Base-by-base conservation (phyloP, 2,329 filamentous ascomycete genomes). In the Cytospora chrysosperma region DNA sequence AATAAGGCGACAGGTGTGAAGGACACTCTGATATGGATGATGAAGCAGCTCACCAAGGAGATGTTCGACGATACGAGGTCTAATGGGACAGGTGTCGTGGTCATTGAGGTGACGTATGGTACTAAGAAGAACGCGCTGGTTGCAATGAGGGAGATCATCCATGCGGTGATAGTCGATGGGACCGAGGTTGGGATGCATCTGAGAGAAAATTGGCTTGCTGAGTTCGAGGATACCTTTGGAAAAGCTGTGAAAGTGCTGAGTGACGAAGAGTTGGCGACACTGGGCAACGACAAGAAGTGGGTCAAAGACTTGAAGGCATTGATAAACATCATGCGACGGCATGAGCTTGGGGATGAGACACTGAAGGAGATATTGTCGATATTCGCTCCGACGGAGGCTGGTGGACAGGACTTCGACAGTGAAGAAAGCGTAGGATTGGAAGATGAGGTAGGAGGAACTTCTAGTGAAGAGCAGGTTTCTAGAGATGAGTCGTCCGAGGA, bases 71-170 rank as follows among this genome's bases (percentile, higher is more conserved):
- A 34, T 24, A 32, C 53, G 17, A 51, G 27, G 34, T n/a, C 12
- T n/a, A 8, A 3, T 27, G 3, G 51, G 27, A 9, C 9, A 2
- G 58, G 17, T 27, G 15, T 26, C 7, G 10, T 37, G 13, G 24
- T 30, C 8, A 21, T 57, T 12, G 19, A 34, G 19, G 30, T 34
- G 4, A 53, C 54, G 32, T 64, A 50, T 9, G 59, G 62, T 2
- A 64, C 54, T 27, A 61, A 61, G 28, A 61, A 52, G 30, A 64
- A 62, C 17, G 59, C 47, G 19, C 26, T 58, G 7, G 30, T 51
- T 37, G 62, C 62, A 17, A 57, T 62, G 59, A 49, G 21, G 24
- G 52, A 43, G 1, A 58, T 62, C 37, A 30, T 58, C 10, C 17
- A 32, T 5, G 26, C 30, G 21, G 50, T 62, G 15, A 19, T 62